These are phyloP conservation scores for Ceratocystis harringtonii DNA, from an alignment of 2,329 filamentous ascomycete genomes.

Conservation along the genomic window DNA sequence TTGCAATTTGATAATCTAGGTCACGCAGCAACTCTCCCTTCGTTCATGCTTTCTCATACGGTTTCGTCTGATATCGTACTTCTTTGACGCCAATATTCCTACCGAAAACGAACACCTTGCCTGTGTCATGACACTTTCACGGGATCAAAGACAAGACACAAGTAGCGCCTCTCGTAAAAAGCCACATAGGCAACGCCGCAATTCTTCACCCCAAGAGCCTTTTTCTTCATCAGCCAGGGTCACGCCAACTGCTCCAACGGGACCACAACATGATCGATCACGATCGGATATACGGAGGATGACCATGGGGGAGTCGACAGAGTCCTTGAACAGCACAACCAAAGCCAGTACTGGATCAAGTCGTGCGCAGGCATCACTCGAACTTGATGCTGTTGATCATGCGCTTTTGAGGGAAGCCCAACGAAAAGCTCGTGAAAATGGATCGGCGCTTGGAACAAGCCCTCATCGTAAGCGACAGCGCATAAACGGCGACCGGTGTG, in stretches of 20 bases:
- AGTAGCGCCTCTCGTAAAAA: background rate
- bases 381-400: constrained; percentile 36
- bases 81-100: background rate
- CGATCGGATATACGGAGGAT: constrained; percentile 11
- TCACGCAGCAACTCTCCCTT: background rate
- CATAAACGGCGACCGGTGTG: constrained; percentile 46
- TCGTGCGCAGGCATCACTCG: constrained; percentile 28
- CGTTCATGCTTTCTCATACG: background rate
- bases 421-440: constrained; percentile 27
- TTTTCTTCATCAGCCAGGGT: background rate
- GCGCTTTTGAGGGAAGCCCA: constrained; percentile 39
- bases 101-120: background rate
- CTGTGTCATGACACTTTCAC: constrained; percentile 2
- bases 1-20: background rate
- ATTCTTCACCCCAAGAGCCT: background rate
- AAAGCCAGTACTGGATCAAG: constrained; percentile 17
- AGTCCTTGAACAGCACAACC: constrained; percentile 14
- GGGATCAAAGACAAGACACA: constrained; percentile 4
- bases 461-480: constrained; percentile 45
- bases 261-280: constrained; percentile 10
- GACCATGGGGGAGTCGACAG: background rate
- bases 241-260: background rate
- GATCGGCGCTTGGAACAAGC: constrained; percentile 37
- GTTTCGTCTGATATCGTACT: background rate
- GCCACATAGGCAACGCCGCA: background rate